Evolutionary conservation across 495 filamentous ascomycete genomes (phyloP).

Genomic region (Cenococcum geophilum): DNA sequence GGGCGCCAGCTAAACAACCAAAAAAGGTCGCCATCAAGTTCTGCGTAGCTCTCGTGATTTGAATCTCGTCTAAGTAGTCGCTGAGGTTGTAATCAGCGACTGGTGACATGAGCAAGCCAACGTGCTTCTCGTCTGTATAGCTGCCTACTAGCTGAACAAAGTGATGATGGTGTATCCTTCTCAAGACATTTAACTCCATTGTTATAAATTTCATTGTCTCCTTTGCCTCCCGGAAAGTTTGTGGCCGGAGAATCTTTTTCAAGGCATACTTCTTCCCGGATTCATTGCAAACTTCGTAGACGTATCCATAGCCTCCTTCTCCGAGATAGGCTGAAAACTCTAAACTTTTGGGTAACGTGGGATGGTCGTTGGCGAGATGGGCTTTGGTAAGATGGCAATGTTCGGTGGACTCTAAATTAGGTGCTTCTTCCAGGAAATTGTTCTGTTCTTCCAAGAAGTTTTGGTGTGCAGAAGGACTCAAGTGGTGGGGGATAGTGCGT

Average conservation of each 20-base stretch:
- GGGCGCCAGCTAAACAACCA: neutral
- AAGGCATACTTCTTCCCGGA: neutral
- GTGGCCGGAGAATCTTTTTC: neutral
- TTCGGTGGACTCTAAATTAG: too few species aligned
- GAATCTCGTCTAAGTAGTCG: neutral
- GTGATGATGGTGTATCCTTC: neutral
- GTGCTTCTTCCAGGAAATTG: too few species aligned
- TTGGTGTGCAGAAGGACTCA: too few species aligned
- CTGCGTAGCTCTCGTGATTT: neutral
- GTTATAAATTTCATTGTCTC: neutral
- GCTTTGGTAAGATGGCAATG: too few species aligned
- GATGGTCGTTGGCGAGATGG: too few species aligned
- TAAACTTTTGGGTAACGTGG: too few species aligned
- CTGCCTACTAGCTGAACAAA: neutral
- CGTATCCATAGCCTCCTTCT: neutral
- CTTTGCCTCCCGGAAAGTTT: neutral
- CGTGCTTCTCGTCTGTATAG: conserved; percentile 5
- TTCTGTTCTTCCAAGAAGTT: too few species aligned
- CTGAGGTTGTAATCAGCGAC: conserved; percentile 4
- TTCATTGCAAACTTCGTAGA: neutral
- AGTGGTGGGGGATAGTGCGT: too few species aligned
- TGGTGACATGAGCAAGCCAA: neutral
- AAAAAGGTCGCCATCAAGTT: neutral
- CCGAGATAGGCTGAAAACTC: neutral
- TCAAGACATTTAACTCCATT: neutral